Evolutionary conservation across 495 filamentous ascomycete genomes (phyloP).

Genomic region (Lasiosphaeria miniovina): DNA sequence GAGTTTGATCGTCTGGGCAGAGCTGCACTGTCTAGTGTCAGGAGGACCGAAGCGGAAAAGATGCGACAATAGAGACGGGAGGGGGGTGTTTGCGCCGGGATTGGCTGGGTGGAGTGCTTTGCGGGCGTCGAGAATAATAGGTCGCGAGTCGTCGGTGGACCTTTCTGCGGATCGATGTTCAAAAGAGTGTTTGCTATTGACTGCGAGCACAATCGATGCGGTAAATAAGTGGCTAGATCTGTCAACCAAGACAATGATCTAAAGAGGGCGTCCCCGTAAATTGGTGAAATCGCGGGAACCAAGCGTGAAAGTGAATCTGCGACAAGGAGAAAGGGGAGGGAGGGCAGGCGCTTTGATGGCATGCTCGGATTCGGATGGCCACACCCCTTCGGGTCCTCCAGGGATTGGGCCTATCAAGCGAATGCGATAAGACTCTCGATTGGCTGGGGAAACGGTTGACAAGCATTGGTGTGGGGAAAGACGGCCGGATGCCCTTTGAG

Average conservation of each 20-base stretch:
- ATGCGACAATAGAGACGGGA: constrained; percentile 15
- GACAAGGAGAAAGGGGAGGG: constrained; percentile 19
- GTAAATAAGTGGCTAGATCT: constrained; percentile 20
- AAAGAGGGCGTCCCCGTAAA: constrained; percentile 13
- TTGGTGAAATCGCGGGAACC: constrained; percentile 5
- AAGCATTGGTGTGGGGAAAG: constrained; percentile 1
- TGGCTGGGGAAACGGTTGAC: not conserved
- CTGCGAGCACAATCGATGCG: not conserved
- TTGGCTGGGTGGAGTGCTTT: not conserved
- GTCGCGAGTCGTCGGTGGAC: not conserved
- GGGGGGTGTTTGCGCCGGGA: not conserved
- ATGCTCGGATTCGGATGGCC: not conserved
- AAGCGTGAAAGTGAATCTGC: constrained; percentile 14
- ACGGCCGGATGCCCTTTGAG: not conserved
- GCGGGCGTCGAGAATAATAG: constrained; percentile 8
- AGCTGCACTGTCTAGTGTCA: constrained; percentile 21
- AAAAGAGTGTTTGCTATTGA: constrained; percentile 11
- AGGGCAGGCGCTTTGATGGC: constrained; percentile 8
- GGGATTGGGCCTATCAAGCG: not conserved
- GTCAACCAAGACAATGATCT: constrained; percentile 3
- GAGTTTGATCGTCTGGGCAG: constrained; percentile 36
- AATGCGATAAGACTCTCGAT: not conserved
- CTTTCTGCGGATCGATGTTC: not conserved
- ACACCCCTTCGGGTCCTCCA: too few species aligned
- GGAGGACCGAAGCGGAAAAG: constrained; percentile 23